Base-by-base conservation (phyloP, 2,329 filamentous ascomycete species). In the Diaporthe velutina region DNA sequence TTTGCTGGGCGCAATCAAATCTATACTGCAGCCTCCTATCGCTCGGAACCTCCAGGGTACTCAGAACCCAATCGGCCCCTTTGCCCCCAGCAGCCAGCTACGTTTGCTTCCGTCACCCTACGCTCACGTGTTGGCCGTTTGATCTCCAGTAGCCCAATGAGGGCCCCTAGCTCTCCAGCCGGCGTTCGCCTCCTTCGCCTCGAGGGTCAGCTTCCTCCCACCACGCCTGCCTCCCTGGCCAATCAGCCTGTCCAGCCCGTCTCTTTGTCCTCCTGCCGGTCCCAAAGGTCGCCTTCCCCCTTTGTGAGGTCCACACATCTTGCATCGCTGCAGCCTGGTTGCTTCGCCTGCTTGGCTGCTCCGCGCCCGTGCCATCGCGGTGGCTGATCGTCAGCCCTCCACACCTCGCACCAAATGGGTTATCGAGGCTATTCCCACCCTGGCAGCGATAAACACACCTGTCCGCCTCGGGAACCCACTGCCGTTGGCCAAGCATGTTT, bases 401-500 rank as follows among this genome's bases (percentile, higher is more conserved):
- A 52, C 45, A 40, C 52, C 57, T 25, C 33, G 33, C 33, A 60
- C n/a, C n/a, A 10, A 54, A 48, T 48, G 67, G 71, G 54, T 30
- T 60, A 60, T 71, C 74, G 28, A 64, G 28, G n/a, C 66, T 42
- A 10, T 71, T 48, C 57, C 52, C 38, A 30, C 25, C 42, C 35
- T 70, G 73, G 73, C 61, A 57, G 71, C 52, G 70, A 73, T 73
- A 60, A 61, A 50, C 73, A 75, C 8, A 25, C 40, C 61, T n/a
- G 30, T 67, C 50, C 57, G 22, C 25, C 57, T 45, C 40, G 60
- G 52, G 22, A 67, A 54, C 35, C 70, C 73, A 71, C 60, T 50
- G 60, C 35, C 70, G 58, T 70, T 72, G 73, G 70, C 67, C 73
- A 74, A 74, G 73, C 73, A 64, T 73, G 73, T 75, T 75, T 73